These are phyloP conservation scores for Chalciporus pseudorubinellus DNA, from an alignment of 768 basidiomycete species.

Conservation along the genomic window DNA sequence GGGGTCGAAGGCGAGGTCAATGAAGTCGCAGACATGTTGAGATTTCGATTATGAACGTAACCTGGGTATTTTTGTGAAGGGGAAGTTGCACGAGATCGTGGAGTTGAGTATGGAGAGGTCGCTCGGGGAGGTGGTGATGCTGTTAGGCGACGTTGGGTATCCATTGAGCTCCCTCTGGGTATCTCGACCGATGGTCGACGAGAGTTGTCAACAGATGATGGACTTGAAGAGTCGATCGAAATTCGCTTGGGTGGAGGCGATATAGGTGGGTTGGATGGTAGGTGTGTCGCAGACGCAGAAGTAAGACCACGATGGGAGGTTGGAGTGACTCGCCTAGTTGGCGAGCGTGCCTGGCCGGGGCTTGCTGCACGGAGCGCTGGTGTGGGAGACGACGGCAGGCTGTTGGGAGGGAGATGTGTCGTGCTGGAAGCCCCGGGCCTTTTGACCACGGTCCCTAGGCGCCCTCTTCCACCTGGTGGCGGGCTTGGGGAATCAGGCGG, in stretches of 20 bases:
- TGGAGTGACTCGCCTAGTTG: conserved; percentile 40
- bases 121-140: conserved; percentile 36
- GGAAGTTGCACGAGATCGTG: conserved; percentile 44
- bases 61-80: conserved; percentile 42
- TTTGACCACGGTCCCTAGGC: conserved; percentile 34
- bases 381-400: conserved; percentile 39
- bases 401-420: conserved; percentile 40
- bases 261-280: conserved; percentile 38
- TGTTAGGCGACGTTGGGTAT: conserved; percentile 25
- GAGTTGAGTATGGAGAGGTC: conserved; percentile 43
- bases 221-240: conserved; percentile 16
- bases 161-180: conserved; percentile 20
- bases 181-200: conserved; percentile 40
- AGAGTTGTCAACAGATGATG: conserved; percentile 30
- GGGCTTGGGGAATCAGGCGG: conserved; percentile 52
- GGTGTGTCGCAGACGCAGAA: conserved; percentile 51
- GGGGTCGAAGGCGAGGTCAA: conserved; percentile 48
- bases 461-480: conserved; percentile 36
- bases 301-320: conserved; percentile 40
- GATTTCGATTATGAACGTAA: conserved; percentile 53
- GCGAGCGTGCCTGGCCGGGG: conserved; percentile 44
- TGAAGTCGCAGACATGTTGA: conserved; percentile 60
- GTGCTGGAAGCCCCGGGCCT: conserved; percentile 38
- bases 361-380: conserved; percentile 37
- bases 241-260: conserved; percentile 31